Base-by-base conservation (phyloP, 2,329 filamentous ascomycete genomes). In the Macrophomina phaseolina region DNA sequence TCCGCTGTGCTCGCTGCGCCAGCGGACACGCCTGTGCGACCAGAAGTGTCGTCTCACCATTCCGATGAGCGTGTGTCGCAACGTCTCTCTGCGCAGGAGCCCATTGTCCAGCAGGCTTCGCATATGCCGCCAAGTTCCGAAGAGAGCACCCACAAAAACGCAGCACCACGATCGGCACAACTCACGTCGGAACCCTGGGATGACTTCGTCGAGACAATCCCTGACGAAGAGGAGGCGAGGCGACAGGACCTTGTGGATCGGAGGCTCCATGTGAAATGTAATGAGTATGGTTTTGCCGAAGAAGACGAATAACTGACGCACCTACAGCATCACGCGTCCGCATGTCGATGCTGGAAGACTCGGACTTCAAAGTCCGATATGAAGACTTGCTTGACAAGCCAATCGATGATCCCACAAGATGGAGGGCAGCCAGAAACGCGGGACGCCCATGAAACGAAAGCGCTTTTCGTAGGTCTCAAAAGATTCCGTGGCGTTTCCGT, bases 251-350 rank as follows among this genome's bases (percentile, higher is more conserved):
- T 18, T 7, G 52, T 38, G 32, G 52, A 38, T 18, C 18, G n/a
- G 32, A 28, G 18, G 3, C 52, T 55, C 52, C 9, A 16, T 16
- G 18, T 55, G 2, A 55, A 40, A 23, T n/a, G 52, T 28, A 55
- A 23, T 18, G 9, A 16, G 2, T 14, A n/a, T 2, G 8, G 12
- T 12, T 30, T 51, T 30, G 6, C 5, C n/a, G 7, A 55, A 38
- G 2, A 14, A 9, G 30, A 14, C 30, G 16, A n/a, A 32, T 8
- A 8, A 36, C 51, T 36, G 16, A 53, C 51, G 6, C 5, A 9
- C 16, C 23, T 28, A n/a, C 52, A 55, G 52, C 32, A 38, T 55
- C 52, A n/a, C 52, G 52, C n/a, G 52, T 55, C 18, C 52, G 52
- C n/a, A 36, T 38, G 6, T 12, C n/a, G 34, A 9, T 55, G 32